Evolutionary conservation across 2,329 filamentous ascomycete genomes (phyloP), one percentile per base, ranked within the genome.

Genomic region (Nothomitra cinnamomea): DNA sequence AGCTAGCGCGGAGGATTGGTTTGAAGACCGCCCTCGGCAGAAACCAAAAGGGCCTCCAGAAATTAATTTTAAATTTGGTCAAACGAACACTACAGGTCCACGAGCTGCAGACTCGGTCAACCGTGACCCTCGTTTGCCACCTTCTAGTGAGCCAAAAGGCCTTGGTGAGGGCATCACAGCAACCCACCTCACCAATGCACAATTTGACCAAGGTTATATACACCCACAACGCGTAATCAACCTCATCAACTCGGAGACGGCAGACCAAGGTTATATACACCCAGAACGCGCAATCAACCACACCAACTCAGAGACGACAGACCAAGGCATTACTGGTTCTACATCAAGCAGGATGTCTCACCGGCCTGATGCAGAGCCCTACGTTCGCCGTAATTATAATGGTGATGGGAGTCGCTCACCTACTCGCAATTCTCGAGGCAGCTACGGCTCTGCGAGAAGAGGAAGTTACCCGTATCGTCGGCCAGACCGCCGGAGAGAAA

Each of bases 1-100:
- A 35, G 45, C 45, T 13, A 49, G 22, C 28, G 45, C 45, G 15
- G 24, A 49, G 45, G 45, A 49, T 24, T 49, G 45, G 45, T 49
- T 49, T 28, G 45, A 49, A 28, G 45, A 49, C 8, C 45, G 45
- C 12, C 22, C 13, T 6, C 25, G 45, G 7, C 45, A 49, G 25
- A 49, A 49, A 22, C 24, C n/a, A 32, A 49, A 49, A 32, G 10
- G 4, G 22, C 10, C 15, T 19, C 15, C 25, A 10, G 45, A 21
- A 32, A 17, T 28, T 35, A 17, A 15, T 17, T 19, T n/a, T 32
- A 49, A 49, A n/a, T 15, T 24, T 17, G 15, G 25, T 32, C 45
- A 32, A 49, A 5, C n/a, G 45, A 35, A 35, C 25, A 35, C 10
- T n/a, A 25, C 21, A 47, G n/a, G 12, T 6, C n/a, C 13, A n/a